A percentile compares a stretch with the other conserved stretches of the same genome.
Evolutionary conservation across 257 asterid species (phyloP).

Genomic region (Catharanthus roseus): DNA sequence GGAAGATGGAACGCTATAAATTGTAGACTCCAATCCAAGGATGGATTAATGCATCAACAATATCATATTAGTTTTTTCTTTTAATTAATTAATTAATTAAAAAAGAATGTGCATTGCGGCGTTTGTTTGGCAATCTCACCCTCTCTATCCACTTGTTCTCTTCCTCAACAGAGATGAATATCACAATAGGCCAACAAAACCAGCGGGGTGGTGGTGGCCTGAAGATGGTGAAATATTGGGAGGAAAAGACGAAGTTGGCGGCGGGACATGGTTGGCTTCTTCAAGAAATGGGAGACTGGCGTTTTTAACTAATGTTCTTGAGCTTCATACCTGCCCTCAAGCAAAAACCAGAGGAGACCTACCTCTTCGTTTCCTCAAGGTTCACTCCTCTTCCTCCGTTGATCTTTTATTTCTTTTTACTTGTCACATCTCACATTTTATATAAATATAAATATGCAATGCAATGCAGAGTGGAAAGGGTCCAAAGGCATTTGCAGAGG

Average conservation of each 20-base stretch:
- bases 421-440: no score
- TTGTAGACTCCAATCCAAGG: background rate
- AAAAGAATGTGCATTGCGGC: slow-evolving; percentile 58
- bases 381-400: no score
- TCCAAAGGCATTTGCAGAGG: slow-evolving; percentile 57
- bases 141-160: slow-evolving; percentile 55
- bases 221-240: slow-evolving; percentile 55
- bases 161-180: slow-evolving; percentile 77
- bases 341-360: slow-evolving; percentile 71
- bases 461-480: slow-evolving; percentile 51
- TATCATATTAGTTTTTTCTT: no score
- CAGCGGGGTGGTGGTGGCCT: slow-evolving; percentile 73
- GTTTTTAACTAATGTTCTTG: slow-evolving; percentile 64
- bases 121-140: slow-evolving; percentile 63
- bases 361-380: slow-evolving; percentile 55
- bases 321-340: slow-evolving; percentile 39
- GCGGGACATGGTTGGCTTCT: slow-evolving; percentile 78
- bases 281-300: slow-evolving; percentile 55
- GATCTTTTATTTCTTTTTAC: no score
- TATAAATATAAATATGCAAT: no score
- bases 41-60: no score
- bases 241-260: slow-evolving; percentile 64
- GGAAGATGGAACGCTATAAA: background rate
- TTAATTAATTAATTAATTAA: no score
- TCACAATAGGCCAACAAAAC: slow-evolving; percentile 70